phyloP scores from a whole-genome alignment of 805 yeast species.

The Maudiozyma barnettii region DNA sequence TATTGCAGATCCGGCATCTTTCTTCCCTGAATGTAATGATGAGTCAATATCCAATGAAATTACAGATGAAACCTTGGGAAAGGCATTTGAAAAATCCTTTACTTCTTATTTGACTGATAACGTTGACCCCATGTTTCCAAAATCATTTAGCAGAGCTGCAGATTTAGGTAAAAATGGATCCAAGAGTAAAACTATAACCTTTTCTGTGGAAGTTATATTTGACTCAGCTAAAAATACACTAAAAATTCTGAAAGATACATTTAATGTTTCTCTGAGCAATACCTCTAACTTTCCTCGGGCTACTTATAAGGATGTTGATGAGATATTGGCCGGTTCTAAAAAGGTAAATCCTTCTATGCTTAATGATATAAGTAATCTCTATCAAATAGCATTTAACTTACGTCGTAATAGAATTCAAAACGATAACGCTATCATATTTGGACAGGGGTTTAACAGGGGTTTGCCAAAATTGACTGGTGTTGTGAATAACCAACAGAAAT shows the following conservation, averaged over 20 bases:
- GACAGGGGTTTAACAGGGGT: slow-evolving; percentile 28
- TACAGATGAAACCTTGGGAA: slow-evolving; percentile 31
- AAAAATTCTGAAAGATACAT: slow-evolving; percentile 17
- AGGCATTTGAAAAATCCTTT: slow-evolving; percentile 51
- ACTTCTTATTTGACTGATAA: slow-evolving; percentile 69
- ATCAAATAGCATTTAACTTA: slow-evolving; percentile 15
- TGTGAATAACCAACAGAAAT: neutral
- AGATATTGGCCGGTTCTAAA: slow-evolving; percentile 30
- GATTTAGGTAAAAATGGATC: slow-evolving; percentile 40
- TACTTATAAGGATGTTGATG: slow-evolving; percentile 58
- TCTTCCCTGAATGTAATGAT: slow-evolving; percentile 28
- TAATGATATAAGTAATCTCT: slow-evolving; percentile 32
- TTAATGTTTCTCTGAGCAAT: slow-evolving; percentile 33
- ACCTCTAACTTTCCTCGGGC: slow-evolving; percentile 40
- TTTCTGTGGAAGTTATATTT: slow-evolving; percentile 28
- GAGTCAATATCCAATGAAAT: slow-evolving; percentile 13
- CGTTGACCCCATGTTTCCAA: slow-evolving; percentile 64
- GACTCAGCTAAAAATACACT: slow-evolving; percentile 22
- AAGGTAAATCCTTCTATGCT: slow-evolving; percentile 4
- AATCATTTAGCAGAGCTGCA: slow-evolving; percentile 38
- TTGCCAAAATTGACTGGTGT: slow-evolving; percentile 9
- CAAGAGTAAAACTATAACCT: slow-evolving; percentile 41
- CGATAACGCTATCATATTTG: slow-evolving; percentile 36
- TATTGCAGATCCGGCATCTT: slow-evolving; percentile 82
- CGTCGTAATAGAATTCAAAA: slow-evolving; percentile 23